Percentiles rank a stretch among this genome's conserved stretches.
These are phyloP conservation scores for Rossbeevera mucosa DNA, from an alignment of 768 basidiomycete genomes.

Conservation along the genomic window DNA sequence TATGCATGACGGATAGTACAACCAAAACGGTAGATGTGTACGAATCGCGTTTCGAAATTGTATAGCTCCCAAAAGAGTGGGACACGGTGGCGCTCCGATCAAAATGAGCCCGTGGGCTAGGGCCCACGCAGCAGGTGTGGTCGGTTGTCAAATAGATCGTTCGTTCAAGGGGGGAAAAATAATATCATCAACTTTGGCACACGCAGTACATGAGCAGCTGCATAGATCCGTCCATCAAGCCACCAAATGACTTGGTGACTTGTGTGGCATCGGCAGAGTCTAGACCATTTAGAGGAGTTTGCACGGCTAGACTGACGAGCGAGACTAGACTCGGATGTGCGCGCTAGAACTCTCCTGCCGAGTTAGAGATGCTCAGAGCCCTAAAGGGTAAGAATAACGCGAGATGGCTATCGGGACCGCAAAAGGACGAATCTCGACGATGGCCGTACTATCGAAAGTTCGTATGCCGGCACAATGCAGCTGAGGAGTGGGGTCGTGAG, in stretches of 20 bases:
- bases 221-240: constrained; percentile 20
- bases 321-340: neutral
- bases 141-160: neutral
- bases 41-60: neutral
- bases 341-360: neutral
- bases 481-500: neutral
- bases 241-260: constrained; percentile 24
- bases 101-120: neutral
- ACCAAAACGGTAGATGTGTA: neutral
- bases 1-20: neutral
- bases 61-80: neutral
- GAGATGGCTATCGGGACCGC: neutral
- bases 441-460: no score
- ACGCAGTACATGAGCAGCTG: constrained; percentile 6
- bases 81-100: constrained; percentile 25
- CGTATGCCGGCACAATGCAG: neutral
- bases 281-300: constrained; percentile 1
- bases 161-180: neutral
- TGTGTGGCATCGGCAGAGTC: constrained; percentile 9
- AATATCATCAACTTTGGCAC: neutral
- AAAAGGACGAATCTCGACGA: neutral
- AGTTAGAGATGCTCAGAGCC: neutral
- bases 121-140: constrained; percentile 6
- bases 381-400: neutral
- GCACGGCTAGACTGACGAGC: neutral